A percentile compares a stretch with the other conserved stretches of the same genome.
These are phyloP conservation scores for Yarrowia phangngaensis DNA, from an alignment of 805 yeast species.

Conservation along the genomic window DNA sequence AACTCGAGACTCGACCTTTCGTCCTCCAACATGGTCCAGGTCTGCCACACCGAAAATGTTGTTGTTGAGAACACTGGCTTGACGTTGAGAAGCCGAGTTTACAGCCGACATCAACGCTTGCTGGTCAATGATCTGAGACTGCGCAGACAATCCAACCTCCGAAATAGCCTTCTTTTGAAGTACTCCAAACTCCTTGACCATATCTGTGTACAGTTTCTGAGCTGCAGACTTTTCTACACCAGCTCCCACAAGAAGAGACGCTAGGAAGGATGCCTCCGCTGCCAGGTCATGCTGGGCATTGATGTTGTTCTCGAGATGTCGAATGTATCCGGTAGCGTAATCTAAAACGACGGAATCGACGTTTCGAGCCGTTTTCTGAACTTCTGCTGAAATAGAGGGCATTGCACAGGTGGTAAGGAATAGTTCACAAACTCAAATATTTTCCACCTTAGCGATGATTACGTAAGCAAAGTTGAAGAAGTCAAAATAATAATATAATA, in stretches of 20 bases:
- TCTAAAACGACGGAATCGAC: conserved; percentile 85
- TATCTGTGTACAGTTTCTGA: conserved; percentile 47
- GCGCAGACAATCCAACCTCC: conserved; percentile 73
- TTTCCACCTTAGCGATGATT: no score
- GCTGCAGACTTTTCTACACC: conserved; percentile 70
- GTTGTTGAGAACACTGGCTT: conserved; percentile 67
- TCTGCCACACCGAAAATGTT: conserved; percentile 78
- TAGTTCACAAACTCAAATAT: neutral
- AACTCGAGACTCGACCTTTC: conserved; percentile 88
- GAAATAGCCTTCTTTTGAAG: conserved; percentile 65
- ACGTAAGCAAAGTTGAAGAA: no score
- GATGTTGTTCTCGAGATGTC: conserved; percentile 71
- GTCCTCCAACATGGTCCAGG: conserved; percentile 79
- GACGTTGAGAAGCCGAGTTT: conserved; percentile 47
- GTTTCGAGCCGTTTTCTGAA: conserved; percentile 81
- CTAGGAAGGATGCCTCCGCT: conserved; percentile 64
- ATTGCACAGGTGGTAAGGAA: conserved; percentile 14
- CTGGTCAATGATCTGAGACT: conserved; percentile 74
- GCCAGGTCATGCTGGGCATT: conserved; percentile 66
- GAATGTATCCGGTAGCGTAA: conserved; percentile 85
- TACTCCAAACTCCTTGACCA: conserved; percentile 48
- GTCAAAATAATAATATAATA: no score
- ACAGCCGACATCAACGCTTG: conserved; percentile 58
- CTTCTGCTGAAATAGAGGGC: conserved; percentile 43
- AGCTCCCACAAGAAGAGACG: conserved; percentile 66